These are phyloP conservation scores for Skeletonema menzelii DNA, from an alignment of 108 stramenopile genomes.

Conservation along the genomic window DNA sequence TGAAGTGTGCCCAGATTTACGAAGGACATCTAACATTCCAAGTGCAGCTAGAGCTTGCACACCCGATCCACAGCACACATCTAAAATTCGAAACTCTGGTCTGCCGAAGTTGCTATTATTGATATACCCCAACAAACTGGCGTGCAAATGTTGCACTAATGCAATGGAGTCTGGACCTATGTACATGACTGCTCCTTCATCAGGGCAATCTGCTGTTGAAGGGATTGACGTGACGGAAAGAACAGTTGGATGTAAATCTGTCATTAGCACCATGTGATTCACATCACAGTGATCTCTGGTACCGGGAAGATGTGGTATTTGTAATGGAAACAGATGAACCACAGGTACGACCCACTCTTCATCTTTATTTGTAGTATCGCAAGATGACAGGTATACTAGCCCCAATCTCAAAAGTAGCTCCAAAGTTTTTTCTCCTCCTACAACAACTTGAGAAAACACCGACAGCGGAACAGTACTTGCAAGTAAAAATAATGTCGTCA, in stretches of 20 bases:
- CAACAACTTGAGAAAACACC: conserved; percentile 27
- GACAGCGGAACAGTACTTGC: conserved; percentile 45
- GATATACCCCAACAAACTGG: conserved; percentile 13
- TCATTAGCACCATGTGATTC: conserved; percentile 50
- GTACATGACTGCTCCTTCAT: conserved; percentile 78
- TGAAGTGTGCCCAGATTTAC: background rate
- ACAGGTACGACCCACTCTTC: conserved; percentile 54
- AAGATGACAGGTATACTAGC: conserved; percentile 39
- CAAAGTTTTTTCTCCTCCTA: conserved; percentile 44
- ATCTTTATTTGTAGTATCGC: conserved; percentile 7
- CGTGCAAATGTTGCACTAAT: conserved; percentile 67
- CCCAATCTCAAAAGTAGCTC: conserved; percentile 53
- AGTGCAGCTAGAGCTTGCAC: conserved; percentile 67
- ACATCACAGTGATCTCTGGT: background rate
- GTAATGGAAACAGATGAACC: conserved; percentile 64
- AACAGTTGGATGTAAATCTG: conserved; percentile 80
- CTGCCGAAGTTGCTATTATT: background rate
- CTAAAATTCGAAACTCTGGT: conserved; percentile 43
- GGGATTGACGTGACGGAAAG: conserved; percentile 54
- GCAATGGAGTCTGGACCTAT: conserved; percentile 85
- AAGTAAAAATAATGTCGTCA: conserved; percentile 48
- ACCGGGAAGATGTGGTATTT: conserved; percentile 16
- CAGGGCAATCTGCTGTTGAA: background rate
- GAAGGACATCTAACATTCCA: conserved; percentile 31
- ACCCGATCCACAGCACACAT: conserved; percentile 75